Evolutionary conservation across 139 green algal species (phyloP), one percentile per base, ranked within the genome.

Genomic region (Chlorella sp.): DNA sequence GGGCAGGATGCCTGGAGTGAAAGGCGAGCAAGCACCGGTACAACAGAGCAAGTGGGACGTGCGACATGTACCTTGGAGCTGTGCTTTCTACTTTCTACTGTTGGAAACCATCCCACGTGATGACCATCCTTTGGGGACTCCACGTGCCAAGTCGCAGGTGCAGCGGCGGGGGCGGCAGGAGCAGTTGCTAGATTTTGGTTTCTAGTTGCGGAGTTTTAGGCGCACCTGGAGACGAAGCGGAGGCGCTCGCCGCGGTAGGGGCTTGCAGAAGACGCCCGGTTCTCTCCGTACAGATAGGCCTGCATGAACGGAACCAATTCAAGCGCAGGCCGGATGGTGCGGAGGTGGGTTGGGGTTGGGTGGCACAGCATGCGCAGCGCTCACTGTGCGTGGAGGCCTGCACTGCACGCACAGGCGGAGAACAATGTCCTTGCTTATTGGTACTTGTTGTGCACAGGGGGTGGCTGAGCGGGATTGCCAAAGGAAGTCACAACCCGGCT

Each of bases 171-270:
- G 21, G 18, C 68, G 36, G 22, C 68, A 16, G 68, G 2, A 18
- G 73, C 22, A n/a, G 30, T 42, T 26, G 73, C 73, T 12, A 24
- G 22, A 73, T 5, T 24, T 5, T 26, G 12, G 66, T 28, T 21
- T 24, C 11, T 24, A 24, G 66, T 24, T 24, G 66, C 66, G 66
- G 9, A 21, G 22, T 12, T n/a, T 3, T 18, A 12, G 24, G 73
- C 75, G 40, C 19, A 39, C 75, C 75, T 81, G 75, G 75, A 81
- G 34, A 40, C 78, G 26, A 84, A 84, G 40, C 78, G 78, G 39
- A 84, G 4, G 40, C 78, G 78, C 78, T 84, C 78, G 30, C 78
- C 78, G 36, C 21, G 28, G 75, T 81, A 81, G 3, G 75, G 75
- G 75, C 34, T 42, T 12, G 75, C 75, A 0, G 75, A 81, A 16